Evolutionary conservation across 306 rosid genomes (phyloP), one percentile per base, ranked within the genome.

Genomic region (Cucumis hystrix): DNA sequence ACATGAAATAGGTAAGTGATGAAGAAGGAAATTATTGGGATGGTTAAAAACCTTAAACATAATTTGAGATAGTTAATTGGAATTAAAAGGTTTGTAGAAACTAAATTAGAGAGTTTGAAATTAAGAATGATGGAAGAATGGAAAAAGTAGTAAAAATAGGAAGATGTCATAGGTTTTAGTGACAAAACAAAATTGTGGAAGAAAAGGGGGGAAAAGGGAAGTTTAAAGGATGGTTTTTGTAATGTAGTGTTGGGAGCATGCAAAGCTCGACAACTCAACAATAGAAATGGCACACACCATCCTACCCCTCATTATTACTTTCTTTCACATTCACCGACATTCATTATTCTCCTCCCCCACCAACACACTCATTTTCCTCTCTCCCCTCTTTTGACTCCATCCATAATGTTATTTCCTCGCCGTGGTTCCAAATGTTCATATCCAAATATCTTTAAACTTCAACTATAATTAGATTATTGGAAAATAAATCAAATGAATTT

Each of bases 281-380:
- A 58, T 20, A 43, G 35, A 20, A 68, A 71, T 70, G 58, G 57
- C 58, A 47, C 56, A 35, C 52, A 56, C 52, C 52, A 56, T 77
- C 65, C 65, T 23, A 62, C 73, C 71, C 30, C 6, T 51, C 56
- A 77, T 84, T 75, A 54, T 68, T 39, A 16, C 76, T 71, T 25
- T 71, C 55, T 71, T 49, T 25, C 60, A 71, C 76, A 71, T 71
- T 49, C 76, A 71, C 58, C 76, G 59, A 71, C 76, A 71, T 71
- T 71, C 59, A 71, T 71, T 70, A 45, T 70, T 70, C 75, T 16
- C 55, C 9, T 5, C 67, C 30, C 30, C 30, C 30, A 28, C 30
- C 30, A 1, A 28, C 58, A 30, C 55, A 15, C 66, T 37, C 57
- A 8, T 30, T 7, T 70, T 56, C 45, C 28, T 28, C 37, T 10